Percentiles rank a stretch among this genome's conserved stretches.
Conservation (phyloP, 768 basidiomycete species). For the Mycena polygramma region DNA sequence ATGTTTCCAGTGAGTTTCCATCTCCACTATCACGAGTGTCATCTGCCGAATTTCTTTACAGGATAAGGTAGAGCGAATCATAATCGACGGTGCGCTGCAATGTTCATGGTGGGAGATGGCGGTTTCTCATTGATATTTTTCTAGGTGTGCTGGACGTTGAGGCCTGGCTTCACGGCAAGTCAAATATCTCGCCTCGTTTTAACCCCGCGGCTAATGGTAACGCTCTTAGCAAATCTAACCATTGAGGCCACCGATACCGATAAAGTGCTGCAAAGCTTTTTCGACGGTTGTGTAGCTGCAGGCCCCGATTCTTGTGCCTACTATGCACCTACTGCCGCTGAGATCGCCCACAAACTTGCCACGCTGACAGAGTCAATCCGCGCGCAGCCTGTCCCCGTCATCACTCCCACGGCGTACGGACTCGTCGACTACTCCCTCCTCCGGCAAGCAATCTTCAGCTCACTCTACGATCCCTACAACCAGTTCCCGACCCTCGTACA, state of each 20-base stretch:
- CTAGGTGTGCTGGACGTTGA: slow-evolving; percentile 37
- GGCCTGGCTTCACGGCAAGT: slow-evolving; percentile 38
- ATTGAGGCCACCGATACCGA: slow-evolving; percentile 43
- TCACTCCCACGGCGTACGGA: slow-evolving; percentile 37
- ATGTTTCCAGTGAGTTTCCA: slow-evolving; percentile 48
- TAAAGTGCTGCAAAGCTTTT: slow-evolving; percentile 41
- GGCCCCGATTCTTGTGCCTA: slow-evolving; percentile 43
- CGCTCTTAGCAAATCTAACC: slow-evolving; percentile 30
- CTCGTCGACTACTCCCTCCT: slow-evolving; percentile 43
- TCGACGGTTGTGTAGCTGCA: slow-evolving; percentile 40
- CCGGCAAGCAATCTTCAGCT: slow-evolving; percentile 35
- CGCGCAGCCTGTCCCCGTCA: slow-evolving; percentile 40
- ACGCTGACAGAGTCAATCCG: slow-evolving; percentile 35
- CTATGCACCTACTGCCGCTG: slow-evolving; percentile 37
- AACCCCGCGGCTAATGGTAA: slow-evolving; percentile 2
- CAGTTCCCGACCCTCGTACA: slow-evolving; percentile 35
- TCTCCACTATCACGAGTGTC: background rate
- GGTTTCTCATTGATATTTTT: too few species aligned
- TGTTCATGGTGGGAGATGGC: too few species aligned
- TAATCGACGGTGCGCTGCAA: slow-evolving; percentile 46
- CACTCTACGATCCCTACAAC: slow-evolving; percentile 42
- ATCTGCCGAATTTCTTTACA: background rate
- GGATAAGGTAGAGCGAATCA: slow-evolving; percentile 49
- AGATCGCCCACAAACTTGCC: slow-evolving; percentile 37
- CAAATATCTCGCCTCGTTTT: slow-evolving; percentile 18